Base-by-base conservation (phyloP, 768 basidiomycete genomes). In the Tricholoma hemisulphureum region DNA sequence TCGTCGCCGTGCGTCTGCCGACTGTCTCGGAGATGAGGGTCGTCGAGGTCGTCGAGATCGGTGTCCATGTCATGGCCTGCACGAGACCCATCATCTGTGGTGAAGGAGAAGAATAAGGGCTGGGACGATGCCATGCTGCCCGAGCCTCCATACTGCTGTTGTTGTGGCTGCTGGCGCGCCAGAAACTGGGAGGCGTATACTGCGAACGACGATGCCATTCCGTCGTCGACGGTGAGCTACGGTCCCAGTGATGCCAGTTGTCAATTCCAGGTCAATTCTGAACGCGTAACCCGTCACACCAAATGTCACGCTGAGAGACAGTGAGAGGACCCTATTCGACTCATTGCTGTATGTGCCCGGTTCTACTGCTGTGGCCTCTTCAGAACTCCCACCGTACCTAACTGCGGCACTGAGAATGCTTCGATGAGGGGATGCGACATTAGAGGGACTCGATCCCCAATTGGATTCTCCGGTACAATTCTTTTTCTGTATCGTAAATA, bases 21-120 rank as follows among this genome's bases (percentile, higher is more conserved):
- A 57, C 72, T 75, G 31, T 68, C 66, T 58, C 80, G 76, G 28
- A 91, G 75, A 74, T 91, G 89, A 1, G 91, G 91, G 71, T 92
- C 90, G 69, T 90, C 87, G 24, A 81, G 67, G 75, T 91, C 89
- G 69, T 89, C 88, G 43, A 88, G 73, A 67, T 86, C 83, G 34
- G 71, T 71, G 58, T 79, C 75, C 61, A 75, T 70, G 59, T 75
- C 70, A 66, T 77, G 73, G 58, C 79, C 83, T 63, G 75, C 73
- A 69, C 81, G 69, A 58, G 77, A 84, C 55, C 80, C 88, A 54
- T 85, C 80, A 74, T 90, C 88, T 61, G 89, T 90, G 45, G 86
- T 86, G 72, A 93, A 92, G 18, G 91, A 93, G 79, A 89, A 93
- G 79, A 93, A 93, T 71, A 93, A 83, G 54, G 91, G 91, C 72